Evolutionary conservation across 2,329 filamentous ascomycete species (phyloP).

Genomic region (Fusarium sp.): DNA sequence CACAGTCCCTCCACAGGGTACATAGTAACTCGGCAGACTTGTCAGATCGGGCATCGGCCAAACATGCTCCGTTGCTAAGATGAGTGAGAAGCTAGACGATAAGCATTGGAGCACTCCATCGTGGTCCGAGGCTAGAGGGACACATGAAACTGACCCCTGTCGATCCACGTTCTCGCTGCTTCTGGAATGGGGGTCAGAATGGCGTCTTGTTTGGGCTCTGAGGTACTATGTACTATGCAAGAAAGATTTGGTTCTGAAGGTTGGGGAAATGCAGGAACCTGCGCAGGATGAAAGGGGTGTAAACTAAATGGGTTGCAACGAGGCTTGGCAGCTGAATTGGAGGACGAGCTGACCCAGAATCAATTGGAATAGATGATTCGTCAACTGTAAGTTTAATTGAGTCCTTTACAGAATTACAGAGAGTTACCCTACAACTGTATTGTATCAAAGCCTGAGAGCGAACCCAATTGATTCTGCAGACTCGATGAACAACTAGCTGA

Average conservation of each 20-base stretch:
- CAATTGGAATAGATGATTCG: no score
- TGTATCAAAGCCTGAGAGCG: no score
- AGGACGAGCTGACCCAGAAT: not conserved
- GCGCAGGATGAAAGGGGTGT: constrained; percentile 5
- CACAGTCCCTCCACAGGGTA: not conserved
- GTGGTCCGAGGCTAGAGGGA: not conserved
- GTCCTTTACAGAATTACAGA: no score
- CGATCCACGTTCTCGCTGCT: constrained; percentile 18
- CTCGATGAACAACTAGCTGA: not conserved
- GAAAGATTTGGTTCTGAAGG: not conserved
- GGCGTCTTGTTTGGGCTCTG: not conserved
- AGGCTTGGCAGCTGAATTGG: constrained; percentile 1
- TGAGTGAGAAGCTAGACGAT: constrained; percentile 7
- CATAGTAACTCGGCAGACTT: constrained; percentile 17
- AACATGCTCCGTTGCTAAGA: constrained; percentile 2
- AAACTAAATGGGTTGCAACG: not conserved
- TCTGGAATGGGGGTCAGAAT: constrained; percentile 3
- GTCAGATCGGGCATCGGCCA: constrained; percentile 15
- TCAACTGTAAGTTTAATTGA: not conserved
- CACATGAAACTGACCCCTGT: constrained; percentile 31
- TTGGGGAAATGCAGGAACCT: constrained; percentile 9
- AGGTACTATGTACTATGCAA: no score
- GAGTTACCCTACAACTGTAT: no score
- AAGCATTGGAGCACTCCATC: not conserved
- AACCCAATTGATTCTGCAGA: not conserved